A percentile compares a stretch with the other conserved stretches of the same genome.
Evolutionary conservation across 2,329 filamentous ascomycete species (phyloP).

Genomic region (Coniochaeta ligniaria): DNA sequence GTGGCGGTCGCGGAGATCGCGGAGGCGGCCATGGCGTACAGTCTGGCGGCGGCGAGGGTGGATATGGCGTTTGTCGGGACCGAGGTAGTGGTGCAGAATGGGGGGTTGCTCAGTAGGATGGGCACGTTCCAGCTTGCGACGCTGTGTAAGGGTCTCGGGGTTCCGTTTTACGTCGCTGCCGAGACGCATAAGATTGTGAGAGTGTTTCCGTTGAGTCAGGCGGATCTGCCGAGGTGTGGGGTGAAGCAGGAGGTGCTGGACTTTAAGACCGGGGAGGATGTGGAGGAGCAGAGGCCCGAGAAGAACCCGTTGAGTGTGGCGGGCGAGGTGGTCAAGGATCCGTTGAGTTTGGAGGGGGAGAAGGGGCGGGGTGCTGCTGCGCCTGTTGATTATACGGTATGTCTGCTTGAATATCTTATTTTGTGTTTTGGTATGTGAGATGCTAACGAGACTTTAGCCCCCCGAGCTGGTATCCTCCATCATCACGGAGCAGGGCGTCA

Average conservation of each 20-base stretch:
- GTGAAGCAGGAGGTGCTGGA: slow-evolving; percentile 72
- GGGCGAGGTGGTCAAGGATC: slow-evolving; percentile 35
- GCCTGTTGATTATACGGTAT: slow-evolving; percentile 64
- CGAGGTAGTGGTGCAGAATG: slow-evolving; percentile 91
- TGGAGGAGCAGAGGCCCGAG: slow-evolving; percentile 15
- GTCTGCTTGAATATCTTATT: slow-evolving; percentile 14
- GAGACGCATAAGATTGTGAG: slow-evolving; percentile 97
- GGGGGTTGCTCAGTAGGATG: slow-evolving; percentile 83
- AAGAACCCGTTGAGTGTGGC: slow-evolving; percentile 5
- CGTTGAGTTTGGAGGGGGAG: slow-evolving; percentile 5
- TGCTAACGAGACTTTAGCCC: slow-evolving; percentile 36
- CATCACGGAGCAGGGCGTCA: slow-evolving; percentile 68
- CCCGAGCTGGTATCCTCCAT: slow-evolving; percentile 64
- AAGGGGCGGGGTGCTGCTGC: slow-evolving; percentile 30
- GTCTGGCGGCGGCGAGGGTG: slow-evolving; percentile 58
- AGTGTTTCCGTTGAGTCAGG: slow-evolving; percentile 75
- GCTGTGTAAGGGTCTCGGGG: slow-evolving; percentile 59
- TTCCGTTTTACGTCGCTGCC: slow-evolving; percentile 78
- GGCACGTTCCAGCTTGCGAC: slow-evolving; percentile 82
- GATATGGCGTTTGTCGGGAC: slow-evolving; percentile 61
- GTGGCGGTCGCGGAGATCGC: slow-evolving; percentile 79
- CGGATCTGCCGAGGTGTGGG: slow-evolving; percentile 55
- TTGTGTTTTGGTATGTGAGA: not conserved
- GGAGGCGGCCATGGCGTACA: slow-evolving; percentile 70
- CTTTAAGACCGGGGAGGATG: slow-evolving; percentile 53